Evolutionary conservation across 768 basidiomycete genomes (phyloP).

Genomic region (Agaricus sinodeliciosus): DNA sequence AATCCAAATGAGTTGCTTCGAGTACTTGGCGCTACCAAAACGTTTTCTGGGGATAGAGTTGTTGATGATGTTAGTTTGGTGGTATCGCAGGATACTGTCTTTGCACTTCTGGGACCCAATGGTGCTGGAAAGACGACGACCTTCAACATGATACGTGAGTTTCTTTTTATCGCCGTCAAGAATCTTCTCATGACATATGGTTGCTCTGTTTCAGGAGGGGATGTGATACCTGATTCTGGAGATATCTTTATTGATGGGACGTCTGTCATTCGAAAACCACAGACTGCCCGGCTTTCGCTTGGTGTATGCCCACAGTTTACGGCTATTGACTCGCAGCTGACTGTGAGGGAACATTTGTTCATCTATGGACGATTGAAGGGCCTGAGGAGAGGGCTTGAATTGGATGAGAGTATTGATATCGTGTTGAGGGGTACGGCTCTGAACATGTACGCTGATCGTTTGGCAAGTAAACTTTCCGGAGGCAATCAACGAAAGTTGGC

Average conservation of each 20-base stretch:
- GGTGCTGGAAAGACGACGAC: conserved; percentile 82
- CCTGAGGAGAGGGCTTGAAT: conserved; percentile 38
- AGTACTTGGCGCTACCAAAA: conserved; percentile 57
- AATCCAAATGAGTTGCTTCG: conserved; percentile 51
- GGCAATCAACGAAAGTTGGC: conserved; percentile 76
- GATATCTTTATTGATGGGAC: conserved; percentile 62
- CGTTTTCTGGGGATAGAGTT: conserved; percentile 47
- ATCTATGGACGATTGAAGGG: conserved; percentile 75
- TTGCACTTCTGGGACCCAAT: conserved; percentile 74
- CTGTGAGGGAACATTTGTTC: conserved; percentile 68
- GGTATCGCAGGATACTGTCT: conserved; percentile 53
- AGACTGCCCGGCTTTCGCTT: conserved; percentile 57
- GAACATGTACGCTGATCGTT: conserved; percentile 53
- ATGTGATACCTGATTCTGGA: conserved; percentile 59
- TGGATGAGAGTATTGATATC: conserved; percentile 46
- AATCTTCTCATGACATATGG: neutral
- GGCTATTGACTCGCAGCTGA: conserved; percentile 72
- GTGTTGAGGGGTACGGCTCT: conserved; percentile 57
- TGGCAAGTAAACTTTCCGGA: conserved; percentile 71
- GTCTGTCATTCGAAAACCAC: conserved; percentile 61
- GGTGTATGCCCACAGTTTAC: conserved; percentile 86
- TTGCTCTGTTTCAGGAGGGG: conserved; percentile 42
- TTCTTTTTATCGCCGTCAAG: neutral
- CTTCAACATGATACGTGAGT: conserved; percentile 73
- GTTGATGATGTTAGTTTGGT: conserved; percentile 73